Percentiles rank a stretch among this genome's conserved stretches.
Conservation (phyloP, 2,329 filamentous ascomycete species). For the Ophiostoma pallidulum region DNA sequence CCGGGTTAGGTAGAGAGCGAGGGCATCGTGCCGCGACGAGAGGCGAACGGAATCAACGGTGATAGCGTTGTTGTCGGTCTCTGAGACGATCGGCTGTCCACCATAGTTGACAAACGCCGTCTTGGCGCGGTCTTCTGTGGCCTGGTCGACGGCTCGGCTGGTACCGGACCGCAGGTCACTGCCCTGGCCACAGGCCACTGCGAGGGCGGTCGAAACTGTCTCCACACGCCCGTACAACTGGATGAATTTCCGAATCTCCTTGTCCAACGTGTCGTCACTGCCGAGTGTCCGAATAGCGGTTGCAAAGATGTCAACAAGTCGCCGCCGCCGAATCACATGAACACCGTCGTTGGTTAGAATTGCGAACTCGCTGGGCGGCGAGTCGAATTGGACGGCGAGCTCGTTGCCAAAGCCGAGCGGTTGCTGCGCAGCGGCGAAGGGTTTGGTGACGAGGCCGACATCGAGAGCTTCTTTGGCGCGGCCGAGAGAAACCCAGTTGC, state of each 20-base stretch:
- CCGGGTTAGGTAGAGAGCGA: constrained; percentile 78
- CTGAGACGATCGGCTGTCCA: constrained; percentile 74
- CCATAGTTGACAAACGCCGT: constrained; percentile 88
- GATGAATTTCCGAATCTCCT: constrained; percentile 74
- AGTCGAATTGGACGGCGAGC: constrained; percentile 89
- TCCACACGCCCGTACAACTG: constrained; percentile 80
- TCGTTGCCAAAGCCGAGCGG: constrained; percentile 88
- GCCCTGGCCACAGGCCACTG: constrained; percentile 90
- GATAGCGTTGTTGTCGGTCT: constrained; percentile 61
- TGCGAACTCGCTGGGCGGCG: constrained; percentile 71
- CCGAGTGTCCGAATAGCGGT: constrained; percentile 63
- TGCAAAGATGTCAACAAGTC: constrained; percentile 88
- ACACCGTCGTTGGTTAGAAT: constrained; percentile 87
- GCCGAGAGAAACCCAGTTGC: constrained; percentile 67
- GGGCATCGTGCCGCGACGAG: constrained; percentile 80
- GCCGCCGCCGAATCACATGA: constrained; percentile 71
- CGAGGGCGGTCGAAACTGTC: constrained; percentile 80
- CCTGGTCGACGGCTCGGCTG: constrained; percentile 69
- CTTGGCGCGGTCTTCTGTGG: constrained; percentile 75
- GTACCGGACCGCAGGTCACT: constrained; percentile 64
- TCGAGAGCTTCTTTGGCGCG: constrained; percentile 58
- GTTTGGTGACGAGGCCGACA: constrained; percentile 64
- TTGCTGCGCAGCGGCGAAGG: constrained; percentile 58
- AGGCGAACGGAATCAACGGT: constrained; percentile 75
- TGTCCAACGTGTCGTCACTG: constrained; percentile 71